A percentile compares a stretch with the other conserved stretches of the same genome.
These are phyloP conservation scores for Ophiostoma piceae DNA, from an alignment of 2,329 filamentous ascomycete species.

Conservation along the genomic window DNA sequence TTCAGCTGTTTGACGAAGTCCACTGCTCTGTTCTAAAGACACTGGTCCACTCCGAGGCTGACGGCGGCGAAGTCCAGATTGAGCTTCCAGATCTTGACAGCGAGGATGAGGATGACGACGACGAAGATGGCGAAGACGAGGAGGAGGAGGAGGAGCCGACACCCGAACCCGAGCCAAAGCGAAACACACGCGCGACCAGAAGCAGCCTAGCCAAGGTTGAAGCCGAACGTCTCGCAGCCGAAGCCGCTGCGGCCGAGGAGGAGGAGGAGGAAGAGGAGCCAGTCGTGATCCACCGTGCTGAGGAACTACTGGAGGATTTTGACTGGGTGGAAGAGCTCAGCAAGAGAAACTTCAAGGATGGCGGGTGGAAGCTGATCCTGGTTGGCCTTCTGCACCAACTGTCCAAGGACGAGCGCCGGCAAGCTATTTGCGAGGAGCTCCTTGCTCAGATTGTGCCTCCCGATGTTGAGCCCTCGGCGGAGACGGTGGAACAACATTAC, in stretches of 20 bases:
- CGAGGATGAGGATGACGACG: conserved; percentile 62
- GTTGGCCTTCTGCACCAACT: conserved; percentile 81
- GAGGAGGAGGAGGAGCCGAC: conserved; percentile 53
- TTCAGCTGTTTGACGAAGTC: conserved; percentile 82
- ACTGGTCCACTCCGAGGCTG: conserved; percentile 67
- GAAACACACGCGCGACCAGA: conserved; percentile 66
- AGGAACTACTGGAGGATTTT: conserved; percentile 67
- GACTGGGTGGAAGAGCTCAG: conserved; percentile 82
- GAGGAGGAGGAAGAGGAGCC: conserved; percentile 46
- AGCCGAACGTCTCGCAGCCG: conserved; percentile 61
- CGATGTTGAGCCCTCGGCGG: conserved; percentile 65
- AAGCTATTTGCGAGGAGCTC: conserved; percentile 70
- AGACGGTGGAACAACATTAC: conserved; percentile 70
- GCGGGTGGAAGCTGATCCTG: conserved; percentile 87
- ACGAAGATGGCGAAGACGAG: conserved; percentile 55
- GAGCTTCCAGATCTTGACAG: conserved; percentile 69
- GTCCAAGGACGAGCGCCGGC: conserved; percentile 66
- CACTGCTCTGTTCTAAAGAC: conserved; percentile 89
- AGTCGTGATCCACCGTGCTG: conserved; percentile 58
- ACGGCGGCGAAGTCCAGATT: conserved; percentile 74
- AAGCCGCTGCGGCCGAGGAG: conserved; percentile 51
- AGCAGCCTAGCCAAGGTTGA: conserved; percentile 81
- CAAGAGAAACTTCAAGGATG: conserved; percentile 77
- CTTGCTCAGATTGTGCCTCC: conserved; percentile 75
- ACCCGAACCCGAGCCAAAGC: conserved; percentile 67